phyloP scores from a whole-genome alignment of 257 asterid species.

The Salvia rosmarinus region DNA sequence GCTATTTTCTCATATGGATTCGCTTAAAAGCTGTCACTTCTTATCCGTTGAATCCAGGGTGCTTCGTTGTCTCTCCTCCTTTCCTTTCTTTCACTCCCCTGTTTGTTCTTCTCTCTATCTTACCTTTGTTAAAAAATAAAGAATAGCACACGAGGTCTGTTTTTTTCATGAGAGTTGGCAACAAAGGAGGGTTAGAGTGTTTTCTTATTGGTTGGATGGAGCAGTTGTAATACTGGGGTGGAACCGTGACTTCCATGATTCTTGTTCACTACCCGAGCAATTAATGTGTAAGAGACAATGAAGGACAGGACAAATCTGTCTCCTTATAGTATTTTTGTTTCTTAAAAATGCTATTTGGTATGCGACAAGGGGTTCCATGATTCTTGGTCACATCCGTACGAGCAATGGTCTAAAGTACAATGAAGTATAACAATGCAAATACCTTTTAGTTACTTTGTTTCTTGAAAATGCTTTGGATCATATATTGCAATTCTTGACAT shows the following conservation, averaged over 20 bases:
- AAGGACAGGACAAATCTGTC: constrained; percentile 1
- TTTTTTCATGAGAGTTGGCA: not conserved
- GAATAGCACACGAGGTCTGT: not conserved
- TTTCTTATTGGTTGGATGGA: constrained; percentile 1
- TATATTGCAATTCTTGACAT: not conserved
- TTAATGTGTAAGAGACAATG: not conserved
- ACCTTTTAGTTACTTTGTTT: constrained; percentile 11
- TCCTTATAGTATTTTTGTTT: constrained; percentile 6
- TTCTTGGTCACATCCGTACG: not conserved
- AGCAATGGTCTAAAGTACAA: not conserved
- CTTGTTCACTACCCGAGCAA: not conserved
- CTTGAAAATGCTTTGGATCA: constrained; percentile 23
- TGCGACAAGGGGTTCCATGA: not conserved
- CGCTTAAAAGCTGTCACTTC: not conserved
- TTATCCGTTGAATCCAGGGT: not conserved
- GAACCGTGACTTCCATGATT: not conserved
- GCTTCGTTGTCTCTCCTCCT: not conserved
- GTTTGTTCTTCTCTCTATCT: constrained; percentile 1
- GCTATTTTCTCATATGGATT: not conserved
- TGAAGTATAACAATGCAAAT: not conserved
- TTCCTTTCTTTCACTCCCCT: no score
- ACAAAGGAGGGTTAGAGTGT: not conserved
- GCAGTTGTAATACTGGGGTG: not conserved
- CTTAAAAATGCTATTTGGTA: not conserved
- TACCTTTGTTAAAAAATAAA: not conserved